Percentiles rank a stretch among this genome's conserved stretches.
Conservation (phyloP, 768 basidiomycete species). For the Candolleomyces efflorescens region DNA sequence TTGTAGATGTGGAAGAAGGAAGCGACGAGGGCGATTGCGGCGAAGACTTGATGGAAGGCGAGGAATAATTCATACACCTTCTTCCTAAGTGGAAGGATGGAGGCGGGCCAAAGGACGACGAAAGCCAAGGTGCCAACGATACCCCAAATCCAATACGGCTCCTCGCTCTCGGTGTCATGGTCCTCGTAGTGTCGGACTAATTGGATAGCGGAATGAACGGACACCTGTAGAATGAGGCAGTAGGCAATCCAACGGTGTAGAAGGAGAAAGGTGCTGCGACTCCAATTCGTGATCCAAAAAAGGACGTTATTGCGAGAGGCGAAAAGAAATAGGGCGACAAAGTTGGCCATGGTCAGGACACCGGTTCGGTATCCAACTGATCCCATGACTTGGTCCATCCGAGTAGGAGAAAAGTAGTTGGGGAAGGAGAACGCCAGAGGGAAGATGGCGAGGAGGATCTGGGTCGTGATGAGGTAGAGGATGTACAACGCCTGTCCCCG, state of each 20-base stretch:
- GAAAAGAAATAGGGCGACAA: conserved; percentile 11
- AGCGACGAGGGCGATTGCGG: conserved; percentile 8
- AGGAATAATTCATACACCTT: conserved; percentile 51
- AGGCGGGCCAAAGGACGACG: conserved; percentile 22
- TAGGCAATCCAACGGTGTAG: conserved; percentile 10
- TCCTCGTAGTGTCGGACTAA: not conserved
- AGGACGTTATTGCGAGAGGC: conserved; percentile 8
- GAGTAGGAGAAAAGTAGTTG: not conserved
- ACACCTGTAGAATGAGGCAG: conserved; percentile 6
- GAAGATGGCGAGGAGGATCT: conserved; percentile 9
- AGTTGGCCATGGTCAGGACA: conserved; percentile 7
- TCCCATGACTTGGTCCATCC: not conserved
- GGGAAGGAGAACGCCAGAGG: not conserved
- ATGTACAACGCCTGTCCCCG: conserved; percentile 10
- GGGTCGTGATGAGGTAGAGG: conserved; percentile 7
- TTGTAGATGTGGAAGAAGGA: conserved; percentile 7
- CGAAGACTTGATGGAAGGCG: conserved; percentile 40
- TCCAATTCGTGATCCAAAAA: conserved; percentile 10
- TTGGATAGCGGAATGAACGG: conserved; percentile 1
- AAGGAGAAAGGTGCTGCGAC: conserved; percentile 9
- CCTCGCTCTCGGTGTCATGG: not conserved
- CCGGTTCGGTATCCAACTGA: conserved; percentile 6
- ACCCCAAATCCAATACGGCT: conserved; percentile 9
- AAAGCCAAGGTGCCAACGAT: conserved; percentile 8
- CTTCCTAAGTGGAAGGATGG: conserved; percentile 44